These are phyloP conservation scores for Entophlyctis luteolus DNA, from an alignment of 192 early-diverging fungal genomes.

Conservation along the genomic window DNA sequence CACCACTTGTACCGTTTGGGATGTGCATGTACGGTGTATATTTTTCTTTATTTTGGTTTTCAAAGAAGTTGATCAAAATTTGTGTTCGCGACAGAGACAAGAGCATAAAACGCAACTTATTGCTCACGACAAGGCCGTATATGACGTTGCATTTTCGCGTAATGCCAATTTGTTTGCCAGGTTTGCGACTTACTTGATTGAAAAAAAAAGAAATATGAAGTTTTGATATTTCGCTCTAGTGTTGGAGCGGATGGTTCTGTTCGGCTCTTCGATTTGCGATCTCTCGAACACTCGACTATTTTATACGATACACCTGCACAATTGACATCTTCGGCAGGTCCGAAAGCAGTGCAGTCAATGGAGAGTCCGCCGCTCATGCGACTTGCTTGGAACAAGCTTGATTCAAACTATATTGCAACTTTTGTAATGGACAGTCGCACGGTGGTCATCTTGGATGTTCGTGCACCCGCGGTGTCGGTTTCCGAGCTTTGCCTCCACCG, in stretches of 20 bases:
- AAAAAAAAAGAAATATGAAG: too few species aligned
- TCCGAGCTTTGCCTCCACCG: constrained; percentile 77
- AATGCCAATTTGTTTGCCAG: constrained; percentile 84
- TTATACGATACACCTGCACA: constrained; percentile 76
- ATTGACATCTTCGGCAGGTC: constrained; percentile 29
- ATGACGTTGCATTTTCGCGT: constrained; percentile 91
- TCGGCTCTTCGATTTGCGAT: constrained; percentile 93
- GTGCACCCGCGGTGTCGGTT: constrained; percentile 83
- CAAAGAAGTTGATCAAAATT: too few species aligned
- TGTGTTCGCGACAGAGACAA: constrained; percentile 59
- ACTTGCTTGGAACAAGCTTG: constrained; percentile 83
- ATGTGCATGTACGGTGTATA: constrained; percentile 65
- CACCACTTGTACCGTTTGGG: constrained; percentile 99
- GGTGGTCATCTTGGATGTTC: constrained; percentile 88
- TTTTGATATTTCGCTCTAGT: too few species aligned
- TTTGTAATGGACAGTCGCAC: constrained; percentile 78
- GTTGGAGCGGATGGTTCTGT: constrained; percentile 98
- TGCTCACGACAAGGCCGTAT: constrained; percentile 97
- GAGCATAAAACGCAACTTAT: constrained; percentile 98
- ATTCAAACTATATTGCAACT: constrained; percentile 87
- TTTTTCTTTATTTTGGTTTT: constrained; percentile 20
- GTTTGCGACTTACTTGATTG: too few species aligned
- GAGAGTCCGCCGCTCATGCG: constrained; percentile 68
- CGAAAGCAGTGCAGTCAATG: constrained; percentile 18
- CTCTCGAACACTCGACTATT: constrained; percentile 96